phyloP scores from a whole-genome alignment of 305 asterid species.

The Petunia hybrid region DNA sequence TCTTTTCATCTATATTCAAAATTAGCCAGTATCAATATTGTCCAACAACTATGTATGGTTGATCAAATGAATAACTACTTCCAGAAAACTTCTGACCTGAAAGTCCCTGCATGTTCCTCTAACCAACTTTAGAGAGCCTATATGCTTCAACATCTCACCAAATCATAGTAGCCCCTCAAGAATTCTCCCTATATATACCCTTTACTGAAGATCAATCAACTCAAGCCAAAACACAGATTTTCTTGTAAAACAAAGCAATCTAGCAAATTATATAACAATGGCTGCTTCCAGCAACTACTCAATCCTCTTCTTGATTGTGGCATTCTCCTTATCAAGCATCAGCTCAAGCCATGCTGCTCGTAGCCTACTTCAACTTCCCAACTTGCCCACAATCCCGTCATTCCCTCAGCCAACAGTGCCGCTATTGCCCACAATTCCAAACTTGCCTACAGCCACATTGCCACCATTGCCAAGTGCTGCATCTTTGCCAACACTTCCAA shows the following conservation, averaged over 20 bases:
- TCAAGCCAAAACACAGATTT: constrained; percentile 12
- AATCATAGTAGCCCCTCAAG: neutral
- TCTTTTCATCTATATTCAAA: no score
- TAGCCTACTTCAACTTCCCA: constrained; percentile 27
- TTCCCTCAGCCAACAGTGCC: constrained; percentile 36
- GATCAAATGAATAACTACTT: neutral
- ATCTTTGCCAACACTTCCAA: neutral
- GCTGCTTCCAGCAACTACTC: neutral
- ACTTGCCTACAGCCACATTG: neutral
- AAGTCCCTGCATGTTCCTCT: neutral
- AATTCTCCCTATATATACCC: constrained; percentile 1
- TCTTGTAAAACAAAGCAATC: neutral
- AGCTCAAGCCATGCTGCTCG: neutral
- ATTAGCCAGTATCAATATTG: neutral
- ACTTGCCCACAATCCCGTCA: constrained; percentile 24
- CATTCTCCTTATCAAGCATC: neutral
- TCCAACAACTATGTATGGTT: neutral
- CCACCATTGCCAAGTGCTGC: constrained; percentile 24
- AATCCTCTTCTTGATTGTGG: neutral
- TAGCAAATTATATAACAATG: neutral
- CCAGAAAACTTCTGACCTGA: neutral
- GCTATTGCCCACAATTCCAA: constrained; percentile 29
- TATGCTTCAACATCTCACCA: neutral
- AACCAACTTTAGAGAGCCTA: neutral
- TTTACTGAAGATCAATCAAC: neutral